phyloP scores from a whole-genome alignment of 768 basidiomycete genomes.

The Termitomyces eurrhizus region DNA sequence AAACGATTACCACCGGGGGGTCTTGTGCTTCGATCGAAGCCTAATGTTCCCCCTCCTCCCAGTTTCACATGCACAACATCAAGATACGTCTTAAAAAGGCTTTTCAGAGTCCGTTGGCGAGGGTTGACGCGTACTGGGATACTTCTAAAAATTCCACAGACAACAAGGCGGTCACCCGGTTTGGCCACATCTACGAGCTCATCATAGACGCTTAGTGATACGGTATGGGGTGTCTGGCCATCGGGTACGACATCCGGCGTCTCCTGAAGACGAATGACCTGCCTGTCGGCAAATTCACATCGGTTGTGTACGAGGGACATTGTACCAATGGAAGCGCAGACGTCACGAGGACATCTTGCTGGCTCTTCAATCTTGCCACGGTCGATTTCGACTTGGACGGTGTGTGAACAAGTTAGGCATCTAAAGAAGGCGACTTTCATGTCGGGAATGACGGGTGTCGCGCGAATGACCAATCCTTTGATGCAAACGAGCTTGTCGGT shows the following conservation, averaged over 20 bases:
- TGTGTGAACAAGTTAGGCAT: slow-evolving; percentile 92
- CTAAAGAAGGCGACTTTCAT: slow-evolving; percentile 99
- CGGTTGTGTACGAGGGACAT: slow-evolving; percentile 97
- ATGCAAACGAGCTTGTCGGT: slow-evolving; percentile 97
- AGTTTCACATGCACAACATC: slow-evolving; percentile 92
- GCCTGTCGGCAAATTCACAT: slow-evolving; percentile 93
- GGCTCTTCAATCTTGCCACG: slow-evolving; percentile 98
- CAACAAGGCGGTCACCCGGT: slow-evolving; percentile 88
- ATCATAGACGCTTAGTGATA: slow-evolving; percentile 96
- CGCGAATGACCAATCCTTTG: slow-evolving; percentile 96
- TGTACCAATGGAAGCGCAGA: slow-evolving; percentile 82
- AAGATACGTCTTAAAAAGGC: slow-evolving; percentile 95
- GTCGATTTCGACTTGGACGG: slow-evolving; percentile 96
- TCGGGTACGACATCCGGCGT: slow-evolving; percentile 98
- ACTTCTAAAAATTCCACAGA: slow-evolving; percentile 93
- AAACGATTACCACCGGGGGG: slow-evolving; percentile 63
- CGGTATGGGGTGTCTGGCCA: slow-evolving; percentile 97
- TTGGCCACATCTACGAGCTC: slow-evolving; percentile 96
- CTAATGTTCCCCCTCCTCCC: slow-evolving; percentile 66
- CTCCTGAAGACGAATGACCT: slow-evolving; percentile 93
- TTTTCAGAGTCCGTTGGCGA: slow-evolving; percentile 86
- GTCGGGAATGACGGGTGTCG: slow-evolving; percentile 97
- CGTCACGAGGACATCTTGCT: slow-evolving; percentile 85
- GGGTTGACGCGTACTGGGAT: slow-evolving; percentile 96
- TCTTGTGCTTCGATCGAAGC: slow-evolving; percentile 77